Percentiles rank a stretch among this genome's conserved stretches.
Conservation (phyloP, 2,329 filamentous ascomycete species). For the Alternaria panax region DNA sequence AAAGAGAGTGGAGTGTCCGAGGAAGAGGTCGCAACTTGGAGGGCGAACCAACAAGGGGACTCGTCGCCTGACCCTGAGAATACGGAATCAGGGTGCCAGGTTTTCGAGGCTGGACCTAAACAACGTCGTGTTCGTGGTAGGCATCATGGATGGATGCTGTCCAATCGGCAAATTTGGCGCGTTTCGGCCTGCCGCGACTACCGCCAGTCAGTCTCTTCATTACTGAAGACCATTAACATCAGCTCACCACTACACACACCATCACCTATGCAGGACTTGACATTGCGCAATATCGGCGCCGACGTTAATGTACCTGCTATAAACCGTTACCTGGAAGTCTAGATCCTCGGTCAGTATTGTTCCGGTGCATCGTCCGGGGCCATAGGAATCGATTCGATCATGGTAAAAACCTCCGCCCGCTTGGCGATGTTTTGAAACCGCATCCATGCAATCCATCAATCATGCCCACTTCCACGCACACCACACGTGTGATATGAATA, state of each 20-base stretch:
- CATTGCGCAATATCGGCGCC: neutral
- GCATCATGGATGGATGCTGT: neutral
- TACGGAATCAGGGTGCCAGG: neutral
- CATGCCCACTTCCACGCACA: neutral
- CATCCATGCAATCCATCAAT: constrained; percentile 3
- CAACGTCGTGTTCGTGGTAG: neutral
- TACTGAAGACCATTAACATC: neutral
- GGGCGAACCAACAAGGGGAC: neutral
- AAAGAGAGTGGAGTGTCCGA: neutral
- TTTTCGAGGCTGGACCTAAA: neutral
- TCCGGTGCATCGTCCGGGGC: neutral
- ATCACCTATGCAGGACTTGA: neutral
- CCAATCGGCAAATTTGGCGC: neutral
- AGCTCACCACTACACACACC: neutral
- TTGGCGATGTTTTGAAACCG: constrained; percentile 1
- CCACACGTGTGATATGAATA: neutral
- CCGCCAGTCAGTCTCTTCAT: neutral
- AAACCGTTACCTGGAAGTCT: neutral
- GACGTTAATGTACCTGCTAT: too few species aligned
- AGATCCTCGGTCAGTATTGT: neutral
- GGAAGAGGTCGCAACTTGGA: neutral
- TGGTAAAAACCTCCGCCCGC: neutral
- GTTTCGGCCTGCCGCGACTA: neutral
- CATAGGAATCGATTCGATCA: neutral
- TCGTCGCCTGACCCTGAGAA: neutral